Evolutionary conservation across 352 stramenopile species (phyloP).

Genomic region (Globisporangium abappressorium): DNA sequence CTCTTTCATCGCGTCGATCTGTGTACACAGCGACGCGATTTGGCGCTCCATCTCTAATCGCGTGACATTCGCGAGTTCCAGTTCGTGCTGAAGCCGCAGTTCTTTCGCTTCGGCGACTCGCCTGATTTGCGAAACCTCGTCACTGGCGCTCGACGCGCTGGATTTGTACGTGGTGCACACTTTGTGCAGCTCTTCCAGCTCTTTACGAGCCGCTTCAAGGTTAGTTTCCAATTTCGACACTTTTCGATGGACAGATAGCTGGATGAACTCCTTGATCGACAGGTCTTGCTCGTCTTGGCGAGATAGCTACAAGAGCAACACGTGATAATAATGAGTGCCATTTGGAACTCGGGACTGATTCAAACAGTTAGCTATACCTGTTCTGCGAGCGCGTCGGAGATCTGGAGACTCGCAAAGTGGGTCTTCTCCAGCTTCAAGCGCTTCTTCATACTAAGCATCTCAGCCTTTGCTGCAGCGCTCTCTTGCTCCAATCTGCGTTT

Average conservation of each 20-base stretch:
- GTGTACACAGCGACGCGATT: slow-evolving; percentile 34
- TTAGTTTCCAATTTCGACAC: slow-evolving; percentile 37
- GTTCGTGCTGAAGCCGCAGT: slow-evolving; percentile 39
- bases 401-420: slow-evolving; percentile 57
- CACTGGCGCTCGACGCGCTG: slow-evolving; percentile 22
- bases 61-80: slow-evolving; percentile 50
- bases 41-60: slow-evolving; percentile 52
- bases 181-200: slow-evolving; percentile 32
- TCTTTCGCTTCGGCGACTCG: slow-evolving; percentile 33
- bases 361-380: slow-evolving; percentile 29
- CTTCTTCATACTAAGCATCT: slow-evolving; percentile 27
- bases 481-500: slow-evolving; percentile 24
- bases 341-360: background rate
- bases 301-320: slow-evolving; percentile 24
- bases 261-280: slow-evolving; percentile 59
- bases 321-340: background rate
- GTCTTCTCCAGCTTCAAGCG: slow-evolving; percentile 60
- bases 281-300: slow-evolving; percentile 51
- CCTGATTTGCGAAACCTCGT: slow-evolving; percentile 32
- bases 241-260: slow-evolving; percentile 50
- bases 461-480: slow-evolving; percentile 19
- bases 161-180: slow-evolving; percentile 31
- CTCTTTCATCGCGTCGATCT: slow-evolving; percentile 50
- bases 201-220: slow-evolving; percentile 31
- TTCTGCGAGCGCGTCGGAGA: slow-evolving; percentile 60